Evolutionary conservation across 2,329 filamentous ascomycete species (phyloP), one percentile per base, ranked within the genome.

Genomic region (Dendrostoma leiphaemia): DNA sequence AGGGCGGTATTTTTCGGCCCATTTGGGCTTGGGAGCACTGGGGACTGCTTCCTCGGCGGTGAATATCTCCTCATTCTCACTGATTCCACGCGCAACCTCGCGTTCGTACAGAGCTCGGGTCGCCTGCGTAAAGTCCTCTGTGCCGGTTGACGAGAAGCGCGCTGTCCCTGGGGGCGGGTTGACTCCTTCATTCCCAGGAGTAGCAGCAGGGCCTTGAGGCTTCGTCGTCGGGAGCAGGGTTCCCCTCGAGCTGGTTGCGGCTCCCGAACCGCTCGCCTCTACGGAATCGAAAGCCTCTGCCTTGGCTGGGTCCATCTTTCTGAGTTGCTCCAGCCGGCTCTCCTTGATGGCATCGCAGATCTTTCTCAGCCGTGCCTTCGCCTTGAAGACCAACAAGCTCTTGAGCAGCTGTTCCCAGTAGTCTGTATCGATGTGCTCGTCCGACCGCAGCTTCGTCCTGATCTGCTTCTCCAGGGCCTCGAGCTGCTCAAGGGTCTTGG

Each of bases 11-110:
- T 93, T 91, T 67, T 85, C 84, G 6, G 88, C 86, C 91, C 91
- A 96, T 60, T 86, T 82, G 4, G 90, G 87, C 61, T 84, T 84
- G 3, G 81, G 75, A 5, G 75, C 73, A 9, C 81, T 82, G 29
- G 80, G 75, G 24, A 96, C 85, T 37, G 86, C 81, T 71, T 96
- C 94, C 73, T 99, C 94, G 8, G 86, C 90, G 0, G 90, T 86
- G 65, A 99, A 97, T 31, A 99, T 90, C 70, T 99, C 94, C 69
- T 99, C 94, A 64, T 96, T 91, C 66, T 97, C 94, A 58, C 87
- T 85, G 9, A 99, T 84, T 1, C 94, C 94, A 58, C 91, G 87
- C 19, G 94, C 93, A 43, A 95, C 89, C 70, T 97, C 94, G 47
- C 92, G 85, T 65, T 97, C 92, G 68, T 96, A 97, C 31, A 96